A percentile compares a stretch with the other conserved stretches of the same genome.
phyloP scores from a whole-genome alignment of 148 eudicot species.

The Amaranthus cruentus region DNA sequence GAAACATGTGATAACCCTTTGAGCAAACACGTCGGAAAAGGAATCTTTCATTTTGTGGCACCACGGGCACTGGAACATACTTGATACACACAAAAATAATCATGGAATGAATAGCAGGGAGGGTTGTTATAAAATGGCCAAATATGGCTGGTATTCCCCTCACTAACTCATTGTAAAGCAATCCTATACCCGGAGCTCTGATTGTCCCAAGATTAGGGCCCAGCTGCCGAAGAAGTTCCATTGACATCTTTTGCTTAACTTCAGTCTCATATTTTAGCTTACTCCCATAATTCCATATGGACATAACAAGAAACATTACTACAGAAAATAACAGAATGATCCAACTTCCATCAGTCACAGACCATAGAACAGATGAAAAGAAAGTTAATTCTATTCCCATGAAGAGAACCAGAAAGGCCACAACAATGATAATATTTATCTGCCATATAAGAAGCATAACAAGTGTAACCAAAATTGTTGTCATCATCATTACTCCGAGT shows the following conservation, averaged over 20 bases:
- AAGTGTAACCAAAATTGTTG: slow-evolving; percentile 83
- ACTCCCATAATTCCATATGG: slow-evolving; percentile 94
- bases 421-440: slow-evolving; percentile 63
- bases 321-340: slow-evolving; percentile 72
- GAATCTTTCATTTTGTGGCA: slow-evolving; percentile 89
- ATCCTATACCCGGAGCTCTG: slow-evolving; percentile 96
- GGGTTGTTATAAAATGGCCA: slow-evolving; percentile 87
- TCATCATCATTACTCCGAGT: slow-evolving; percentile 96
- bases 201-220: slow-evolving; percentile 91
- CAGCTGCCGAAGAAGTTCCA: slow-evolving; percentile 74
- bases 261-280: slow-evolving; percentile 92
- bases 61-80: slow-evolving; percentile 86
- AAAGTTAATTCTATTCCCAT: slow-evolving; percentile 83
- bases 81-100: slow-evolving; percentile 89
- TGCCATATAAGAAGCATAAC: slow-evolving; percentile 99
- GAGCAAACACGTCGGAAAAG: slow-evolving; percentile 93
- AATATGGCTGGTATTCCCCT: slow-evolving; percentile 91
- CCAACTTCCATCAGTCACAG: slow-evolving; percentile 97
- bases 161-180: slow-evolving; percentile 92
- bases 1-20: slow-evolving; percentile 88
- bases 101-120: slow-evolving; percentile 98
- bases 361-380: slow-evolving; percentile 82
- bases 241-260: slow-evolving; percentile 82
- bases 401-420: slow-evolving; percentile 67
- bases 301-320: slow-evolving; percentile 75